phyloP scores from a whole-genome alignment of 2,329 filamentous ascomycete species.

The Hymenoscyphus infarciens region DNA sequence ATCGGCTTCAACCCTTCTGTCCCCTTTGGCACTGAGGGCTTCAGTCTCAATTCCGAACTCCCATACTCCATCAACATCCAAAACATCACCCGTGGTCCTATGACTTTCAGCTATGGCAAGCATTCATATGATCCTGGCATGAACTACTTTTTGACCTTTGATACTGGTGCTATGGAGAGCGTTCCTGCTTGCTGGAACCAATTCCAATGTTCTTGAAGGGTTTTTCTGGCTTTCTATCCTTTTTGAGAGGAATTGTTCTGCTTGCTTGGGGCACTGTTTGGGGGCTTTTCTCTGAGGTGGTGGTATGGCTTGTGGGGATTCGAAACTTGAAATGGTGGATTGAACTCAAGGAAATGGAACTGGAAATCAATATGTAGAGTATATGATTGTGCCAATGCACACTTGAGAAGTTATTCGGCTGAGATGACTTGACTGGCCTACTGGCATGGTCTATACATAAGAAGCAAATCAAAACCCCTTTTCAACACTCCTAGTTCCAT shows the following conservation, averaged over 20 bases:
- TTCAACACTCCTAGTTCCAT: not conserved
- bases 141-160: not conserved
- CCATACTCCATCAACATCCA: not conserved
- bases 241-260: too few species aligned
- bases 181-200: conserved; percentile 1
- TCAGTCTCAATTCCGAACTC: not conserved
- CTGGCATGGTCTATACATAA: not conserved
- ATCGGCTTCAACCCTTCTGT: not conserved
- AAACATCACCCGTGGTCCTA: not conserved
- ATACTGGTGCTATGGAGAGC: not conserved
- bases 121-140: not conserved
- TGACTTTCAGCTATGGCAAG: not conserved
- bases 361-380: not conserved
- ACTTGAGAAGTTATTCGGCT: not conserved
- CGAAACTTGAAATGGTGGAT: not conserved
- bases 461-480: not conserved
- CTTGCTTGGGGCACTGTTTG: too few species aligned
- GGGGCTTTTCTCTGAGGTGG: too few species aligned
- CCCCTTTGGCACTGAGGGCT: not conserved
- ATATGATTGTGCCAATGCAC: not conserved
- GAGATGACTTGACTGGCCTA: not conserved
- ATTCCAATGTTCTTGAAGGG: not conserved
- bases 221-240: not conserved
- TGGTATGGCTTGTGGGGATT: too few species aligned
- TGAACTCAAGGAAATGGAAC: not conserved